A percentile compares a stretch with the other conserved stretches of the same genome.
Conservation (phyloP, 345 rosid species). For the Rhizophora apiculata region DNA sequence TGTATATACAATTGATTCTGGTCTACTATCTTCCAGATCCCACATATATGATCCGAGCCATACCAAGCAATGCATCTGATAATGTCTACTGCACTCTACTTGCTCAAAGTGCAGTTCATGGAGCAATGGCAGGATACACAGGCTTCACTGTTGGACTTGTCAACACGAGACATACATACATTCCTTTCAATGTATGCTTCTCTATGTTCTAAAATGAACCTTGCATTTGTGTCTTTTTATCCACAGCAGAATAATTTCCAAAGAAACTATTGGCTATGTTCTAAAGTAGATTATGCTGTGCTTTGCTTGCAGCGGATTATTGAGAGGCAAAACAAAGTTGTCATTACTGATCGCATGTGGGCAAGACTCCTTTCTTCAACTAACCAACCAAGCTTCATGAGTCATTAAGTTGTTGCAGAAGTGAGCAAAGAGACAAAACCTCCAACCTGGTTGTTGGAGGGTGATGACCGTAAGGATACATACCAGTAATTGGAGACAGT, state of each 20-base stretch:
- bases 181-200: conserved; percentile 52
- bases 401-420: conserved; percentile 23
- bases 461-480: conserved; percentile 4
- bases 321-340: conserved; percentile 60
- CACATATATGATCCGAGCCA: conserved; percentile 84
- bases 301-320: conserved; percentile 42
- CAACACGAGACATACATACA: conserved; percentile 75
- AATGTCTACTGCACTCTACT: conserved; percentile 88
- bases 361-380: conserved; percentile 72
- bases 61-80: conserved; percentile 81
- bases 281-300: neutral
- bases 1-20: neutral
- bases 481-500: neutral
- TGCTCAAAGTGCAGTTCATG: conserved; percentile 84
- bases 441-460: conserved; percentile 18
- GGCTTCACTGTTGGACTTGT: conserved; percentile 81
- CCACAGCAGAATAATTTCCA: neutral
- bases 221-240: neutral
- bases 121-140: conserved; percentile 90
- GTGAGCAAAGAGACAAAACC: conserved; percentile 17
- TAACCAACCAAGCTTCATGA: conserved; percentile 73
- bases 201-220: neutral
- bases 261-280: neutral
- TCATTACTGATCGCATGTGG: conserved; percentile 82
- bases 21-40: conserved; percentile 52